A percentile compares a stretch with the other conserved stretches of the same genome.
Conservation (phyloP, 2,329 filamentous ascomycete genomes). For the Trichoderma oligosporum region DNA sequence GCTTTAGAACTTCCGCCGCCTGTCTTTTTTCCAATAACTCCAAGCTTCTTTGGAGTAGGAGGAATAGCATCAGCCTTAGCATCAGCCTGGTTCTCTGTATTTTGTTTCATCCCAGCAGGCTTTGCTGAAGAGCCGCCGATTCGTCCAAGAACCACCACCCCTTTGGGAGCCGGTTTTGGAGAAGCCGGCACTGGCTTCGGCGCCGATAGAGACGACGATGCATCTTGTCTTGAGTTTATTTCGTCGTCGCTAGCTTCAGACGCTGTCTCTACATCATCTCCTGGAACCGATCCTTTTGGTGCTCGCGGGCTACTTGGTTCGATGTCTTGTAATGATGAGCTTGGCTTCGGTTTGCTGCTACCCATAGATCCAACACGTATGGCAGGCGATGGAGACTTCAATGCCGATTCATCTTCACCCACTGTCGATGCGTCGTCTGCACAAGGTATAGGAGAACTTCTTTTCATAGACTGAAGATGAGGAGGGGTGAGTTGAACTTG, state of each 20-base stretch:
- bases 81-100: slow-evolving; percentile 12
- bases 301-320: slow-evolving; percentile 14
- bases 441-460: slow-evolving; percentile 20
- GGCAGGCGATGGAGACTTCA: slow-evolving; percentile 23
- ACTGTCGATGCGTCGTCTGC: slow-evolving; percentile 34
- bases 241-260: slow-evolving; percentile 40
- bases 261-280: slow-evolving; percentile 41
- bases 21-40: slow-evolving; percentile 35
- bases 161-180: slow-evolving; percentile 26
- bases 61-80: slow-evolving; percentile 15
- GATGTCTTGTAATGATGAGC: slow-evolving; percentile 22
- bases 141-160: slow-evolving; percentile 38
- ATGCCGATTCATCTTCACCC: slow-evolving; percentile 29
- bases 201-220: slow-evolving; percentile 22
- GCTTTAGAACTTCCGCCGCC: slow-evolving; percentile 2
- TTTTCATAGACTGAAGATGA: slow-evolving; percentile 31
- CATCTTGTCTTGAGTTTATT: slow-evolving; percentile 23
- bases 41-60: slow-evolving; percentile 29
- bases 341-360: slow-evolving; percentile 29
- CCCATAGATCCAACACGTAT: slow-evolving; percentile 37
- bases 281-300: slow-evolving; percentile 3
- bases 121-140: slow-evolving; percentile 38
- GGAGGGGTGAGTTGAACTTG: slow-evolving; percentile 49
- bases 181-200: slow-evolving; percentile 17
- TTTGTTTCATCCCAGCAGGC: slow-evolving; percentile 14